These are phyloP conservation scores for Phytophthora macrochlamydospora DNA, from an alignment of 352 stramenopile genomes.

Conservation along the genomic window DNA sequence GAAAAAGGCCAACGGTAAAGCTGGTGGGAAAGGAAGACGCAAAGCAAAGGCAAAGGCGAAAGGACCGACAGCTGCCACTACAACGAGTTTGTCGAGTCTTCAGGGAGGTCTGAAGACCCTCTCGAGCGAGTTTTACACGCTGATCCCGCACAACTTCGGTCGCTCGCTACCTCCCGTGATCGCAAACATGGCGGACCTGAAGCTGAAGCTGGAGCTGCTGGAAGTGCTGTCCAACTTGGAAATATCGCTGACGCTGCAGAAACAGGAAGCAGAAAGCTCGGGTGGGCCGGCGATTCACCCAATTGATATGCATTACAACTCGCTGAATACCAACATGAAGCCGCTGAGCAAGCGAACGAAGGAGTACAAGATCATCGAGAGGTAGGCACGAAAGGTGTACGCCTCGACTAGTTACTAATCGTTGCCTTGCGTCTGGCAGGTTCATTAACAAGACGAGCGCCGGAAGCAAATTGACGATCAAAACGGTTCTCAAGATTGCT, in stretches of 20 bases:
- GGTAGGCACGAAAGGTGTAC: slow-evolving; percentile 16
- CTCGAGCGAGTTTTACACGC: slow-evolving; percentile 71
- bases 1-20: slow-evolving; percentile 13
- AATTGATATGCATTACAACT: slow-evolving; percentile 57
- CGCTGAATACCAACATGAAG: slow-evolving; percentile 57
- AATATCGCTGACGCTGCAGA: slow-evolving; percentile 62
- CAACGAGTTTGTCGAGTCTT: slow-evolving; percentile 25
- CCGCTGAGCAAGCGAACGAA: slow-evolving; percentile 34
- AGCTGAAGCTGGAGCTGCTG: slow-evolving; percentile 65
- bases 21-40: slow-evolving; percentile 23
- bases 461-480: slow-evolving; percentile 51
- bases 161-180: slow-evolving; percentile 56
- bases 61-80: slow-evolving; percentile 19
- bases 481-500: slow-evolving; percentile 56
- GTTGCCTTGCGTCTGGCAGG: slow-evolving; percentile 14
- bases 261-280: slow-evolving; percentile 33
- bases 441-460: slow-evolving; percentile 62
- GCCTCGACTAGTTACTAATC: too few species aligned
- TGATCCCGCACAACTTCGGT: slow-evolving; percentile 77
- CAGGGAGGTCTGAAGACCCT: slow-evolving; percentile 52
- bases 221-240: slow-evolving; percentile 66
- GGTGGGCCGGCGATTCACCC: slow-evolving; percentile 35
- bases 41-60: slow-evolving; percentile 34
- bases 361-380: slow-evolving; percentile 64
- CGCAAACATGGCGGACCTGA: slow-evolving; percentile 54